Percentiles rank a stretch among this genome's conserved stretches.
phyloP scores from a whole-genome alignment of 1,284 basidiomycete genomes.

The Rhodotorula sp. region DNA sequence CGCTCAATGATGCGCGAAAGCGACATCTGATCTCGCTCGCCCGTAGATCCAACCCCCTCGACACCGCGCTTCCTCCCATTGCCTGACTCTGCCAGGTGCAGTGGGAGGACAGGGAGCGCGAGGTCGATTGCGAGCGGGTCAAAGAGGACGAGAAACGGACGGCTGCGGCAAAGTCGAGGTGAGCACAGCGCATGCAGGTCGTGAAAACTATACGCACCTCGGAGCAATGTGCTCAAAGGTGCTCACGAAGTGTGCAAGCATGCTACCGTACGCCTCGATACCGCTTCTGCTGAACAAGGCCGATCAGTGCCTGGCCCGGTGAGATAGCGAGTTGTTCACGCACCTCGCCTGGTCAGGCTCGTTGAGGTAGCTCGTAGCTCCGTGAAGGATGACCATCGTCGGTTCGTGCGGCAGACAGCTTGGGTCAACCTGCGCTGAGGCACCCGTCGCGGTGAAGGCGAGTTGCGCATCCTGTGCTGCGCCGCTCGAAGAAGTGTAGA shows the following conservation, averaged over 20 bases:
- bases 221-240: slow-evolving; percentile 4
- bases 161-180: background rate
- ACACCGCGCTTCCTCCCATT: background rate
- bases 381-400: slow-evolving; percentile 34
- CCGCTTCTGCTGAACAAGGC: slow-evolving; percentile 8
- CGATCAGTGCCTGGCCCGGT: background rate
- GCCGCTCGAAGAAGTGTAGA: slow-evolving; percentile 7
- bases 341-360: slow-evolving; percentile 14
- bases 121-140: background rate
- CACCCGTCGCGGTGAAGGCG: background rate
- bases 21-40: background rate
- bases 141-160: slow-evolving; percentile 14
- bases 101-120: slow-evolving; percentile 15
- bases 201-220: background rate
- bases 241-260: slow-evolving; percentile 32
- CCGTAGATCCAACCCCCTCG: background rate
- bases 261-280: slow-evolving; percentile 22
- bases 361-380: slow-evolving; percentile 21
- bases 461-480: background rate
- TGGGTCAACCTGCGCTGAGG: slow-evolving; percentile 8
- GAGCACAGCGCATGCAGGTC: no score
- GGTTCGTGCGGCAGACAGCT: slow-evolving; percentile 25
- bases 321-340: background rate
- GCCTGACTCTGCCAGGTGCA: slow-evolving; percentile 2
- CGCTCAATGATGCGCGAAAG: slow-evolving; percentile 1